Conservation (phyloP, 495 filamentous ascomycete genomes). For the Copromyces sp. region DNA sequence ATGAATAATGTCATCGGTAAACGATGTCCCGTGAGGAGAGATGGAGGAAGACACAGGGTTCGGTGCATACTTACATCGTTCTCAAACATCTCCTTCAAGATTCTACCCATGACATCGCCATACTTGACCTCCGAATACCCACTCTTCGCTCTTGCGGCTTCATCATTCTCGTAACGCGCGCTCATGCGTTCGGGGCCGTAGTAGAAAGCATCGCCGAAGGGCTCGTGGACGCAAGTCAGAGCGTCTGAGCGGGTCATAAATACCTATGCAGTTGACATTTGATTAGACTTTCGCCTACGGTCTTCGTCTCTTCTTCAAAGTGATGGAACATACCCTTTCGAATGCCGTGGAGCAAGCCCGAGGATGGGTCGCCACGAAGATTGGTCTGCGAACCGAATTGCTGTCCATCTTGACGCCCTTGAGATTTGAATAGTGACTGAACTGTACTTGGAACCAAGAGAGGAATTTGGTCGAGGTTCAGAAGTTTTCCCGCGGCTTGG, state of each 20-base stretch:
- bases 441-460: background rate
- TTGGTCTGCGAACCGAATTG: conserved; percentile 44
- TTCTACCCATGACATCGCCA: conserved; percentile 58
- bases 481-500: background rate
- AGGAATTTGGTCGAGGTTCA: background rate
- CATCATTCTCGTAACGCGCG: conserved; percentile 63
- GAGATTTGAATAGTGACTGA: background rate
- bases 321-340: conserved; percentile 57
- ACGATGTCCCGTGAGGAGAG: background rate
- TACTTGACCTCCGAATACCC: conserved; percentile 73
- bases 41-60: background rate
- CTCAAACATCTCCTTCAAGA: conserved; percentile 46
- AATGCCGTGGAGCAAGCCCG: conserved; percentile 92
- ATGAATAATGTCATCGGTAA: background rate
- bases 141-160: conserved; percentile 53
- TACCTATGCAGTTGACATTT: conserved; percentile 43
- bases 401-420: background rate
- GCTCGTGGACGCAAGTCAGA: conserved; percentile 81
- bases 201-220: conserved; percentile 94
- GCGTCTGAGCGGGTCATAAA: conserved; percentile 87
- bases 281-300: background rate
- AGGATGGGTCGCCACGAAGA: conserved; percentile 90
- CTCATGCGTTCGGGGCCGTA: conserved; percentile 82
- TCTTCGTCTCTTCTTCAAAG: background rate
- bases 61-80: conserved; percentile 35